Evolutionary conservation across 352 stramenopile species (phyloP).

Genomic region (Pythium vanterpoolii): DNA sequence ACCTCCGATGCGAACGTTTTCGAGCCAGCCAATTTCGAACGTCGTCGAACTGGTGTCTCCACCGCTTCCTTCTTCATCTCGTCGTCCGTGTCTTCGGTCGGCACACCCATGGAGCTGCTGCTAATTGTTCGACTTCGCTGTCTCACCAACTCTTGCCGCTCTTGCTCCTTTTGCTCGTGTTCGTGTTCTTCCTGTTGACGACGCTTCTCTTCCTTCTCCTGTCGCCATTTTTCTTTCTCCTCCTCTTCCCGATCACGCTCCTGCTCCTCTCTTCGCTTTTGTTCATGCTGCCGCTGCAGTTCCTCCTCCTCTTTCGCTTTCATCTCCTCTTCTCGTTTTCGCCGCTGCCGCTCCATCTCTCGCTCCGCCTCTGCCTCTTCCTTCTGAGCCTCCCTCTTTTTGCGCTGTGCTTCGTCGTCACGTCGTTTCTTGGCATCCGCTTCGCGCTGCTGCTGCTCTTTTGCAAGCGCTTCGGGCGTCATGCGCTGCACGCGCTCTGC

Average conservation of each 20-base stretch:
- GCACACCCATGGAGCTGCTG: not conserved
- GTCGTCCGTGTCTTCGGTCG: not conserved
- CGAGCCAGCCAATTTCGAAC: conserved; percentile 1
- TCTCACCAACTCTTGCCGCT: not conserved
- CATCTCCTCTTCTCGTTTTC: conserved; percentile 8
- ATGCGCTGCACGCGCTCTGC: conserved; percentile 18
- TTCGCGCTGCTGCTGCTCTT: conserved; percentile 5
- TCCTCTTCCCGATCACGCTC: conserved; percentile 31
- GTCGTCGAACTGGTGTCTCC: not conserved
- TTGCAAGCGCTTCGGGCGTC: conserved; percentile 13
- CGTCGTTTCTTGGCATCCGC: not conserved
- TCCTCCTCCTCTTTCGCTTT: conserved; percentile 7
- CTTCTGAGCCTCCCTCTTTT: not conserved
- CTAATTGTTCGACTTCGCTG: not conserved
- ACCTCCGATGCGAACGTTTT: conserved; percentile 8
- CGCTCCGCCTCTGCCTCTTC: conserved; percentile 4
- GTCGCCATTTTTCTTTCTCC: conserved; percentile 4
- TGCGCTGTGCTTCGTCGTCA: conserved; percentile 2
- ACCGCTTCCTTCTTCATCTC: not conserved
- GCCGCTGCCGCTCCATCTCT: not conserved
- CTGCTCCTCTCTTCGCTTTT: conserved; percentile 19
- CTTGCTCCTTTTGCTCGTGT: not conserved
- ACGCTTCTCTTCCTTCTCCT: conserved; percentile 21
- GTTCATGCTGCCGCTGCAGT: not conserved
- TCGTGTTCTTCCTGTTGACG: not conserved